Evolutionary conservation across 1,284 basidiomycete species (phyloP).

Genomic region (Leccinum laetum): DNA sequence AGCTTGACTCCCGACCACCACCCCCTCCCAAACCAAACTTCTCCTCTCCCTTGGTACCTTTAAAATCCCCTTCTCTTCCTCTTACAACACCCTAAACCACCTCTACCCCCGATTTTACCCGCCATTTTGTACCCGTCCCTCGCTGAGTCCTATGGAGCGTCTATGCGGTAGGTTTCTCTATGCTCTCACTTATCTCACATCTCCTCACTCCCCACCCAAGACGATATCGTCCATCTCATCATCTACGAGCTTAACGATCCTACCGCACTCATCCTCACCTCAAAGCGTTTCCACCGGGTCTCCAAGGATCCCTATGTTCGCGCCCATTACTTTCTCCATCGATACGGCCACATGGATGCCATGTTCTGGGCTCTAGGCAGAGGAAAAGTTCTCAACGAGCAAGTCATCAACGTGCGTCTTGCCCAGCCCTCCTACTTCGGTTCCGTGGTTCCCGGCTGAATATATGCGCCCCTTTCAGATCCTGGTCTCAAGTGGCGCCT

Average conservation of each 20-base stretch:
- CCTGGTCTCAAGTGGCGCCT: conserved; percentile 69
- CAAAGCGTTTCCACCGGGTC: conserved; percentile 59
- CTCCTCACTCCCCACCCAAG: conserved; percentile 35
- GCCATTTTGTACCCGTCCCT: neutral
- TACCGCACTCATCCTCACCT: conserved; percentile 52
- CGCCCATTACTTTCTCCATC: conserved; percentile 71
- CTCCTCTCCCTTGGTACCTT: conserved; percentile 4
- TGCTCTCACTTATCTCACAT: conserved; percentile 15
- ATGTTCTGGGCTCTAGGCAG: conserved; percentile 70
- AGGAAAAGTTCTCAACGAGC: conserved; percentile 61
- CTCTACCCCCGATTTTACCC: conserved; percentile 2
- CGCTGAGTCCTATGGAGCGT: conserved; percentile 47
- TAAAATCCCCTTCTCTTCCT: neutral
- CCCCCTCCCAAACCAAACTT: conserved; percentile 34
- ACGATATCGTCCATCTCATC: conserved; percentile 72
- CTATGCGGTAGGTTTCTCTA: conserved; percentile 53
- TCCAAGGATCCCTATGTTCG: conserved; percentile 72
- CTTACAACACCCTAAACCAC: neutral
- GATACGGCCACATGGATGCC: conserved; percentile 67
- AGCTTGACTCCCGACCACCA: conserved; percentile 36
- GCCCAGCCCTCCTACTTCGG: neutral
- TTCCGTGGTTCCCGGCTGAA: conserved; percentile 9
- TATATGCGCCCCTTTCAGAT: conserved; percentile 46
- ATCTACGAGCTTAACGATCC: conserved; percentile 71
- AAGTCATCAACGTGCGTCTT: conserved; percentile 66